Conservation (phyloP, 139 green algal species). For the Penium margaritaceum region DNA sequence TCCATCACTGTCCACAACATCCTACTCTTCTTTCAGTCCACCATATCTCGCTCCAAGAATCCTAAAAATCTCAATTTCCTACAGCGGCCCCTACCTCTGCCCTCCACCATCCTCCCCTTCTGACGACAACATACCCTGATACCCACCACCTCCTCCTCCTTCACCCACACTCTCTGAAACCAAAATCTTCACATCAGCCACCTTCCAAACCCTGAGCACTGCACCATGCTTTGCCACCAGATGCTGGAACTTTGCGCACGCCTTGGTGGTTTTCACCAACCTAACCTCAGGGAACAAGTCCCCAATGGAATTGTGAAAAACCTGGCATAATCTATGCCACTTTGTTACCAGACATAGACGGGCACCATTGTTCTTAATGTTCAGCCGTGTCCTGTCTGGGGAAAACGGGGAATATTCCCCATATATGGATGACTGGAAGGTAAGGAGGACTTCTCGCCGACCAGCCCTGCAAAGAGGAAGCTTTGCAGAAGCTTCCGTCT, state of each 20-base stretch:
- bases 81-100: neutral
- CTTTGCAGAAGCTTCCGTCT: too few relatives aligned
- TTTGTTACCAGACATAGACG: too few relatives aligned
- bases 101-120: neutral
- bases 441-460: too few relatives aligned
- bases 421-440: too few relatives aligned
- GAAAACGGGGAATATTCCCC: too few relatives aligned
- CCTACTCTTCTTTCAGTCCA: neutral
- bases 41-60: slow-evolving; percentile 4
- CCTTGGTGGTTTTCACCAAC: slow-evolving; percentile 30
- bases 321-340: too few relatives aligned
- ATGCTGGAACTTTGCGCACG: slow-evolving; percentile 35
- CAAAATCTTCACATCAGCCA: slow-evolving; percentile 8
- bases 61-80: slow-evolving; percentile 12
- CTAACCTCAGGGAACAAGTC: slow-evolving; percentile 30
- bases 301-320: slow-evolving; percentile 29
- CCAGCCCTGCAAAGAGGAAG: too few relatives aligned
- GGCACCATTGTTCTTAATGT: too few relatives aligned
- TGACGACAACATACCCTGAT: neutral
- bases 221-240: slow-evolving; percentile 28
- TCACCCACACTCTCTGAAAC: neutral
- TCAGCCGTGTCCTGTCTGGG: too few relatives aligned
- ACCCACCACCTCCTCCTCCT: neutral
- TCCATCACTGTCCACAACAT: neutral
- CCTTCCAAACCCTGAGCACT: slow-evolving; percentile 15